Evolutionary conservation across 2,329 filamentous ascomycete species (phyloP).

Genomic region (Sarocladium brachiariae): DNA sequence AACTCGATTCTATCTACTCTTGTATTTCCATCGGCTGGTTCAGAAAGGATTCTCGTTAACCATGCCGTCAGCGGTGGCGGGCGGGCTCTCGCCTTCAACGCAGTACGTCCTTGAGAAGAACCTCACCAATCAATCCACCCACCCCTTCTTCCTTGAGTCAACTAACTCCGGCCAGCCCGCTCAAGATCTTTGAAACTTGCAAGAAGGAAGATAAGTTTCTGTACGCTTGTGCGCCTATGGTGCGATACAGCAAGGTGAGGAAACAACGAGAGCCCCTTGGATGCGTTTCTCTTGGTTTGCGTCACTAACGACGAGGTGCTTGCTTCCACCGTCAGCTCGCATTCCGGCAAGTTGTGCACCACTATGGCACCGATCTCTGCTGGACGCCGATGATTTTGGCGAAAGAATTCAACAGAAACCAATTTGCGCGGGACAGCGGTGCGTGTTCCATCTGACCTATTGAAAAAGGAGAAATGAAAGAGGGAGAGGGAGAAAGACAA

Average conservation of each 20-base stretch:
- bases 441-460: slow-evolving; percentile 10
- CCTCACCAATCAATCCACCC: no score
- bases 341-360: slow-evolving; percentile 59
- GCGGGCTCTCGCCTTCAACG: background rate
- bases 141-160: no score
- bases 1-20: no score
- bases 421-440: slow-evolving; percentile 55
- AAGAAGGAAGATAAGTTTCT: slow-evolving; percentile 46
- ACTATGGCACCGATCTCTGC: slow-evolving; percentile 58
- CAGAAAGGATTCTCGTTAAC: no score
- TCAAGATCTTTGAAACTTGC: slow-evolving; percentile 52
- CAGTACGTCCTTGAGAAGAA: slow-evolving; percentile 7
- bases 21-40: no score
- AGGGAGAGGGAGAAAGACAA: no score
- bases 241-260: slow-evolving; percentile 53
- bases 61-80: background rate
- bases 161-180: slow-evolving; percentile 47
- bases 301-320: background rate
- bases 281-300: background rate
- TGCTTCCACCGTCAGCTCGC: slow-evolving; percentile 43
- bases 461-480: no score
- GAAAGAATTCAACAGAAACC: slow-evolving; percentile 60
- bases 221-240: slow-evolving; percentile 60
- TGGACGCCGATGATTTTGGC: slow-evolving; percentile 69
- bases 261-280: background rate